phyloP scores from a whole-genome alignment of 495 filamentous ascomycete genomes.

The Lepidopterella palustris region DNA sequence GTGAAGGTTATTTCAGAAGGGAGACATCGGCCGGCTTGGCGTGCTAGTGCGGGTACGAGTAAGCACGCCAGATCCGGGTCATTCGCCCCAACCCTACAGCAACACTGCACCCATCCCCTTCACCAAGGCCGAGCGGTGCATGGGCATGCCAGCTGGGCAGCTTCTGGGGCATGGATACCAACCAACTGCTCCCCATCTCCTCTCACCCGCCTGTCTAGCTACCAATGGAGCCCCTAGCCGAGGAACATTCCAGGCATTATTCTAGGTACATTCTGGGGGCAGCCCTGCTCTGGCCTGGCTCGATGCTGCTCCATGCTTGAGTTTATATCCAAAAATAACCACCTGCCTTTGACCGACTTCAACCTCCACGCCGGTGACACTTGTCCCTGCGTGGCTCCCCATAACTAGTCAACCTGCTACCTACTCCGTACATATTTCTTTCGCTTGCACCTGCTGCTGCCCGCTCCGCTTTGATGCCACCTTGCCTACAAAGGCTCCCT shows the following conservation, averaged over 20 bases:
- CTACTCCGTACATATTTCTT: constrained; percentile 19
- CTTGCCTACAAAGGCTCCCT: not conserved
- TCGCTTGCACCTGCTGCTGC: constrained; percentile 27
- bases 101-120: not conserved
- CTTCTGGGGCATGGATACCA: too few species aligned
- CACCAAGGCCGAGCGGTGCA: too few species aligned
- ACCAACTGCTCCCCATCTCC: too few species aligned
- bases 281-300: too few species aligned
- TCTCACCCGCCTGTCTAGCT: too few species aligned
- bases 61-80: not conserved
- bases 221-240: too few species aligned
- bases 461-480: constrained; percentile 12
- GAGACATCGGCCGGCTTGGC: not conserved
- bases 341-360: not conserved
- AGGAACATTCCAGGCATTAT: too few species aligned
- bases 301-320: constrained; percentile 1
- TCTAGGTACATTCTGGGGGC: too few species aligned
- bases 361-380: constrained; percentile 17
- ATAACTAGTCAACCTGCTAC: constrained; percentile 12
- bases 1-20: not conserved
- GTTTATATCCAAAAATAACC: constrained; percentile 22
- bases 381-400: constrained; percentile 23
- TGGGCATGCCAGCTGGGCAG: too few species aligned
- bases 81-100: not conserved
- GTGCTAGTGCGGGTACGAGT: not conserved